These are phyloP conservation scores for Jamesozyma jinghongensis DNA, from an alignment of 805 yeast species.

Conservation along the genomic window DNA sequence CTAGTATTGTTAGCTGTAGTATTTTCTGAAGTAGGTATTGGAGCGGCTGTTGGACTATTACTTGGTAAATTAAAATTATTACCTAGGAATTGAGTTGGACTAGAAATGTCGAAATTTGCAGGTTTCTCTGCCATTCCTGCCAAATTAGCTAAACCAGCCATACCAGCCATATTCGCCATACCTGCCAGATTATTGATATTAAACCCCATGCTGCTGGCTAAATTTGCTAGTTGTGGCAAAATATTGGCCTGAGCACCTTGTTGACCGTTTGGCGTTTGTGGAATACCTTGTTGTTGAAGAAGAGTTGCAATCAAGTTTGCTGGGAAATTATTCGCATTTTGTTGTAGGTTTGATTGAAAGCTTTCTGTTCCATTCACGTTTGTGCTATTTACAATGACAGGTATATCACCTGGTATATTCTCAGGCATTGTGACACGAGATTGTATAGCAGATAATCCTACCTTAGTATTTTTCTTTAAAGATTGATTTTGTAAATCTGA, in stretches of 20 bases:
- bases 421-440: neutral
- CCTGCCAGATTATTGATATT: neutral
- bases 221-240: neutral
- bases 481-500: slow-evolving; percentile 9
- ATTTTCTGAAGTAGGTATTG: neutral
- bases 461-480: slow-evolving; percentile 8
- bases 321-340: neutral
- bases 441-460: neutral
- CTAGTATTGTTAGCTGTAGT: neutral
- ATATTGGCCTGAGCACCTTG: neutral
- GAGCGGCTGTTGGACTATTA: neutral
- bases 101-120: slow-evolving; percentile 1
- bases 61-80: neutral
- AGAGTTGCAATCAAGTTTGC: neutral
- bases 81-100: neutral
- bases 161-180: neutral
- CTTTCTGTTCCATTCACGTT: neutral
- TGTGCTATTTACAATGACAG: neutral
- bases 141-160: neutral
- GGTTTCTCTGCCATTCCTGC: neutral
- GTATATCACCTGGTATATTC: neutral
- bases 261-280: neutral
- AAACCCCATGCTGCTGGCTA: neutral
- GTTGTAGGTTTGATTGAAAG: neutral
- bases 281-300: neutral